Evolutionary conservation across 768 basidiomycete genomes (phyloP).

Genomic region (Chalciporus sphaerocephalus): DNA sequence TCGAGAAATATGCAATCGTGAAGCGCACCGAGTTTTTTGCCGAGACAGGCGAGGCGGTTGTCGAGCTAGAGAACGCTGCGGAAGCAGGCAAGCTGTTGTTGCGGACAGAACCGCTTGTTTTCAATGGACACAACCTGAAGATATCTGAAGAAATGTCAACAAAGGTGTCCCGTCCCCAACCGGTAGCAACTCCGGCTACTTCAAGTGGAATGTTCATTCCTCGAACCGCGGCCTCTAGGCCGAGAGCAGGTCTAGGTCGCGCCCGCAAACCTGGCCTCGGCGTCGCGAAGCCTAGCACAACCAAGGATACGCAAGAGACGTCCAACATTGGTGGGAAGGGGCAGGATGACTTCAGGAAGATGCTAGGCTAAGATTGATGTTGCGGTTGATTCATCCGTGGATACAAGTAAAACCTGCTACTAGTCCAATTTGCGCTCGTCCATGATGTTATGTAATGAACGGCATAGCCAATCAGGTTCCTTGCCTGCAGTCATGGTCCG

Average conservation of each 20-base stretch:
- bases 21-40: slow-evolving; percentile 73
- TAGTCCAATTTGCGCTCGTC: too few relatives aligned
- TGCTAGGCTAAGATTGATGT: slow-evolving; percentile 42
- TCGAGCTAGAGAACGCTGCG: slow-evolving; percentile 67
- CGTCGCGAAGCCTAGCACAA: slow-evolving; percentile 14
- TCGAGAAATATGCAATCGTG: slow-evolving; percentile 73
- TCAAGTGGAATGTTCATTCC: slow-evolving; percentile 62
- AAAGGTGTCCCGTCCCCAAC: slow-evolving; percentile 26
- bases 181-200: slow-evolving; percentile 35
- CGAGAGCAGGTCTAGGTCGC: slow-evolving; percentile 68
- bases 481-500: background rate
- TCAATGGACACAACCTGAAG: slow-evolving; percentile 56
- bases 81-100: slow-evolving; percentile 81
- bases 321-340: slow-evolving; percentile 25
- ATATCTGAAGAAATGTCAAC: slow-evolving; percentile 52
- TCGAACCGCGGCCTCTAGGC: slow-evolving; percentile 57
- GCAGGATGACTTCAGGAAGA: slow-evolving; percentile 85
- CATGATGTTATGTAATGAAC: too few relatives aligned
- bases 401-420: too few relatives aligned
- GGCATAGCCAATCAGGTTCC: background rate
- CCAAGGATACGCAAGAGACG: slow-evolving; percentile 5
- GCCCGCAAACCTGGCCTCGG: slow-evolving; percentile 38
- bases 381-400: background rate
- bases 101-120: slow-evolving; percentile 63
- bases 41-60: slow-evolving; percentile 55